Evolutionary conservation across 2,329 filamentous ascomycete species (phyloP).

Genomic region (Xylariaceae sp.): DNA sequence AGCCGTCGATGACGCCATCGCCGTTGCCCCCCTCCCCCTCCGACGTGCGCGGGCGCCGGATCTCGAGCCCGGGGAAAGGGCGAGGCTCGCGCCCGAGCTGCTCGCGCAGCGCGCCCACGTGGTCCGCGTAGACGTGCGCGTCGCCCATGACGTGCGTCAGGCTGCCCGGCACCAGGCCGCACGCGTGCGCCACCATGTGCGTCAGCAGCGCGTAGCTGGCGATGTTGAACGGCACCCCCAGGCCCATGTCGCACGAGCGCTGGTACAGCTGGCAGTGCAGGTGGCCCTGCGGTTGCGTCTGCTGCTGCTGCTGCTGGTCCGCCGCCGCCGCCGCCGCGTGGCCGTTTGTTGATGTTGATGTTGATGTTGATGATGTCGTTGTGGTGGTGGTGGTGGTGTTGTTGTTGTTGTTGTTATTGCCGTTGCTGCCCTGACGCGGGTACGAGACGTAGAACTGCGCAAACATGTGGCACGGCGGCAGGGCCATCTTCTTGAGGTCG

Average conservation of each 20-base stretch:
- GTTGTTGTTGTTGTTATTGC: neutral
- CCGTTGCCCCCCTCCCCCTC: conserved; percentile 61
- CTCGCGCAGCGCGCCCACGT: conserved; percentile 75
- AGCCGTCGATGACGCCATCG: conserved; percentile 95
- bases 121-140: conserved; percentile 92
- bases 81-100: conserved; percentile 76
- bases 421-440: too few relatives aligned
- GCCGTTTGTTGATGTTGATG: too few relatives aligned
- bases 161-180: conserved; percentile 74
- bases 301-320: conserved; percentile 32
- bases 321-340: conserved; percentile 21
- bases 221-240: conserved; percentile 97
- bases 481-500: conserved; percentile 66
- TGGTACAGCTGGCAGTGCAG: conserved; percentile 90
- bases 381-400: too few relatives aligned
- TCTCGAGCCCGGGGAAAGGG: conserved; percentile 71
- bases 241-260: conserved; percentile 90
- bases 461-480: conserved; percentile 79
- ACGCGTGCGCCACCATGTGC: conserved; percentile 88
- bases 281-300: conserved; percentile 49
- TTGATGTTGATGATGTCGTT: neutral
- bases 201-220: conserved; percentile 88
- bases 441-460: conserved; percentile 73
- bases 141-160: conserved; percentile 96
- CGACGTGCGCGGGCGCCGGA: conserved; percentile 57